These are phyloP conservation scores for Gaeumannomyces sp. DNA, from an alignment of 2,329 filamentous ascomycete genomes.

Conservation along the genomic window DNA sequence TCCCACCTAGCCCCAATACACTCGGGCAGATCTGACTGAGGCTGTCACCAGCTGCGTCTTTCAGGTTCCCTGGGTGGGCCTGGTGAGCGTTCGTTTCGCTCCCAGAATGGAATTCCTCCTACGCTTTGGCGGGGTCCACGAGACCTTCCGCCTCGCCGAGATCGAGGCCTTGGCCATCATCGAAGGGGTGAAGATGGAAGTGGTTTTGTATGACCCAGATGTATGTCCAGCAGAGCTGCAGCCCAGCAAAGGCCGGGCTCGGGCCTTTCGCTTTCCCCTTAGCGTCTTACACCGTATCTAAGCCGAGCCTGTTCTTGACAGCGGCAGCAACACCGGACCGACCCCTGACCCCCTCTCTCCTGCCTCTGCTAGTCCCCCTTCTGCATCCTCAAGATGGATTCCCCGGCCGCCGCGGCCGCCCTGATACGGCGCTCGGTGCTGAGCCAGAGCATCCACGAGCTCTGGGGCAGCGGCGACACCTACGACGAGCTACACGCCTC, in stretches of 20 bases:
- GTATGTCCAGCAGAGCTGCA: slow-evolving; percentile 44
- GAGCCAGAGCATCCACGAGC: slow-evolving; percentile 75
- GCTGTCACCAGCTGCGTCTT: neutral
- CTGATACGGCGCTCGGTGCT: slow-evolving; percentile 75
- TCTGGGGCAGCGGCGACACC: slow-evolving; percentile 71
- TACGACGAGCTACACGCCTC: slow-evolving; percentile 64
- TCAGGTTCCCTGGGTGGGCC: neutral
- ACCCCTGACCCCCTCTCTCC: neutral
- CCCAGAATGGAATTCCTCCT: slow-evolving; percentile 69
- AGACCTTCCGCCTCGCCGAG: slow-evolving; percentile 84
- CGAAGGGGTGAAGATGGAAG: slow-evolving; percentile 59
- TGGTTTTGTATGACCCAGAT: slow-evolving; percentile 67
- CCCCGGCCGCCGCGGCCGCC: slow-evolving; percentile 55
- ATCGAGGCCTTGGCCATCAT: slow-evolving; percentile 72
- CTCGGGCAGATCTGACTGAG: too few species aligned
- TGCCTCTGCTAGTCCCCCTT: slow-evolving; percentile 64
- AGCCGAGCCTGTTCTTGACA: neutral
- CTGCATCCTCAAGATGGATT: slow-evolving; percentile 66
- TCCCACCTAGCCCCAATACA: too few species aligned
- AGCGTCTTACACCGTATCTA: neutral
- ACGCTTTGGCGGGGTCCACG: slow-evolving; percentile 82
- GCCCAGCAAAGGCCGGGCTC: too few species aligned
- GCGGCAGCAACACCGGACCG: neutral
- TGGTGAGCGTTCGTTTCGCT: neutral
- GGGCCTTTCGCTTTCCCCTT: too few species aligned